Base-by-base conservation (phyloP, 1,284 basidiomycete species). In the Somion occarium region DNA sequence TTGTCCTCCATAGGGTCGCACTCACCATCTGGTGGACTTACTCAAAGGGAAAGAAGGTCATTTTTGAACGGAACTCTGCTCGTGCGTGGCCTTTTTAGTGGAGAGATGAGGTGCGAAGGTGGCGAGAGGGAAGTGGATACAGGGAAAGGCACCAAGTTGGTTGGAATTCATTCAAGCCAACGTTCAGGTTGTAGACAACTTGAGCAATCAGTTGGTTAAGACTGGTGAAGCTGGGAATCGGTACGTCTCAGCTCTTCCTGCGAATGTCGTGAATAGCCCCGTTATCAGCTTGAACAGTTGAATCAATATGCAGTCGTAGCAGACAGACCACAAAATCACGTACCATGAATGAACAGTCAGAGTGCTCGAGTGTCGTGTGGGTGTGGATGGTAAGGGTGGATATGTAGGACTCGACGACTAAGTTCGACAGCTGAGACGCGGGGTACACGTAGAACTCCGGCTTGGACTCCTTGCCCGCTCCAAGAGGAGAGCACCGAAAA, bases 391-490 rank as follows among this genome's bases (percentile, higher is more conserved):
- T 99, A 56, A 99, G 79, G 53, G 95, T 98, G 30, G 94, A 93
- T 83, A 99, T 99, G 82, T 99, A 99, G 2, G 96, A 97, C 76
- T 99, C 97, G 52, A 99, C 97, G 56, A 99, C 91, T 34, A 95
- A 98, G 71, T 87, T 96, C 56, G 93, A 93, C 70, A 97, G 81
- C 69, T 91, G 90, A 47, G 93, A 91, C 15, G 94, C 90, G 44
- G 96, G 96, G 76, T 98, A 98, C 53, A 99, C 94, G 63, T 92
- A 92, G 77, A 99, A 99, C 73, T 99, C 96, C 60, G 99, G 82
- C 80, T 99, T 99, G 94, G 94, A 78, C 99, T 99, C 73, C 99
- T 99, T 71, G 96, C 97, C 55, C 93, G 85, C 74, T 99, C 97
- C 58, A 99, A 82, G 51, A 99, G 79, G 62, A 99, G 88, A 49